phyloP scores from a whole-genome alignment of 176 grass and related monocot species.

The Musa beccarii region DNA sequence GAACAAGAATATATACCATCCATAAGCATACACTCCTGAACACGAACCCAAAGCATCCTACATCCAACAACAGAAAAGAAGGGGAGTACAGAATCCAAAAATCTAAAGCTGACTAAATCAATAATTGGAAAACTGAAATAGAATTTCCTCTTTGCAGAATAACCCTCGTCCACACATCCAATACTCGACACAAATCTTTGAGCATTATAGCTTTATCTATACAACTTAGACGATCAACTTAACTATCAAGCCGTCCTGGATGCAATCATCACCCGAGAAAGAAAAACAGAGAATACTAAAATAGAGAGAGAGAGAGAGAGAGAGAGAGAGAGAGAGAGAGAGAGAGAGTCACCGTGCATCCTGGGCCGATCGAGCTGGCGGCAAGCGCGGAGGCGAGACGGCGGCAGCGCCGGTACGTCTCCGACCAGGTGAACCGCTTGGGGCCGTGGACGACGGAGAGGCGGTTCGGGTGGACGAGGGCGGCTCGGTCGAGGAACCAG shows the following conservation, averaged over 20 bases:
- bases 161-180: too few species aligned
- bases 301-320: background rate
- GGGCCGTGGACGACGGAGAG: slow-evolving; percentile 61
- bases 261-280: background rate
- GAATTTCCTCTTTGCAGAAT: too few species aligned
- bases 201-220: too few species aligned
- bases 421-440: slow-evolving; percentile 59
- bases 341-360: slow-evolving; percentile 37
- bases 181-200: too few species aligned
- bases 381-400: slow-evolving; percentile 71
- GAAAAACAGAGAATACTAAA: background rate
- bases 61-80: too few species aligned
- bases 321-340: background rate
- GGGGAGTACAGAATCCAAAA: too few species aligned
- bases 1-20: too few species aligned
- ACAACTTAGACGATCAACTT: background rate
- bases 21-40: too few species aligned
- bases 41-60: too few species aligned
- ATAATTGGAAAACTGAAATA: too few species aligned
- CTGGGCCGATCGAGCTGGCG: slow-evolving; percentile 46
- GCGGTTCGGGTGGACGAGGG: slow-evolving; percentile 66
- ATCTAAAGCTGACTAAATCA: too few species aligned
- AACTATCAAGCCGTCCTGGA: background rate
- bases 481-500: slow-evolving; percentile 89
- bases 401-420: slow-evolving; percentile 84